Conservation (phyloP, 768 basidiomycete species). For the Rhodotorula sphaerocarpa region DNA sequence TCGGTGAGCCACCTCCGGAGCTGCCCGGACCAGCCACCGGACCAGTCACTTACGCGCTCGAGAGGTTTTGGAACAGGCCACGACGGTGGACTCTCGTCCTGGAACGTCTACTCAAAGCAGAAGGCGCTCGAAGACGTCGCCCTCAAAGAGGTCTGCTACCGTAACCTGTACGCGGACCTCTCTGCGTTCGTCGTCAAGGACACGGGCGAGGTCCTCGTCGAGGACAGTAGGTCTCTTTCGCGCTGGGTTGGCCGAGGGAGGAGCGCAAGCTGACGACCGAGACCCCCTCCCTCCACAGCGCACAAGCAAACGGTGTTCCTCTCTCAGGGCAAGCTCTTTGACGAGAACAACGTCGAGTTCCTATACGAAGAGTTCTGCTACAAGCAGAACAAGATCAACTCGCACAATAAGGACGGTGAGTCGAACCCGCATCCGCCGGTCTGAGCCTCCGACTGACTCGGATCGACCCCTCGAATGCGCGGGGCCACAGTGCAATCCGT, state of each 20-base stretch:
- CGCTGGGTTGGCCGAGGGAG: background rate
- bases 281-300: background rate
- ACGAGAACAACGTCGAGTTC: conserved; percentile 5
- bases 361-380: conserved; percentile 14
- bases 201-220: background rate
- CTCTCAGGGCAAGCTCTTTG: background rate
- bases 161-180: conserved; percentile 3
- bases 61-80: too few relatives aligned
- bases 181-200: background rate
- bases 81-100: too few relatives aligned
- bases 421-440: background rate
- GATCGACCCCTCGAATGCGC: background rate
- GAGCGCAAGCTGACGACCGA: background rate
- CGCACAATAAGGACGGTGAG: conserved; percentile 1
- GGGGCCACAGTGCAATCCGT: background rate
- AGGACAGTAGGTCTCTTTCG: background rate
- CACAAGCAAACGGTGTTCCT: conserved; percentile 3
- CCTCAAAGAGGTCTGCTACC: conserved; percentile 5
- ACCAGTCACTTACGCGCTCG: too few relatives aligned
- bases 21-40: too few relatives aligned
- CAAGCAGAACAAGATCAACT: background rate
- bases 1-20: too few relatives aligned
- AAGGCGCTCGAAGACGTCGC: background rate
- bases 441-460: background rate
- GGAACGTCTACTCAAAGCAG: background rate